Evolutionary conservation across 768 basidiomycete species (phyloP).

Genomic region (Suillus brevipes): DNA sequence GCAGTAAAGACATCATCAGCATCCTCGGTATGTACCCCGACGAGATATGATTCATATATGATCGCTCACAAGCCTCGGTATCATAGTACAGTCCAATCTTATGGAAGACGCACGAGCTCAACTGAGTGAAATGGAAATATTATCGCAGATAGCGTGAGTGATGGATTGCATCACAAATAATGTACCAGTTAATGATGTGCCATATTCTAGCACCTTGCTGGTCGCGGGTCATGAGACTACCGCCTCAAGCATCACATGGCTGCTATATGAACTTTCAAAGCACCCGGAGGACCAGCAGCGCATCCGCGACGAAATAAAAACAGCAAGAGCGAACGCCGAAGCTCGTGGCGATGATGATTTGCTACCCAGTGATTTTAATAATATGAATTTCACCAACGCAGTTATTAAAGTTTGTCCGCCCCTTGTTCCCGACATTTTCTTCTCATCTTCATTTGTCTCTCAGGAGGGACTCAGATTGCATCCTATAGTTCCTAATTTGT

Average conservation of each 20-base stretch:
- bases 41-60: neutral
- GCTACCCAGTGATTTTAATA: conserved; percentile 32
- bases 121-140: conserved; percentile 33
- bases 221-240: conserved; percentile 24
- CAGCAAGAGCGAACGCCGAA: conserved; percentile 19
- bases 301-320: conserved; percentile 19
- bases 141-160: conserved; percentile 33
- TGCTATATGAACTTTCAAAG: conserved; percentile 17
- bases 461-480: conserved; percentile 34
- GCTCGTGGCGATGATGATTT: conserved; percentile 29
- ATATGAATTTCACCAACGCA: conserved; percentile 33
- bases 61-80: neutral
- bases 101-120: conserved; percentile 28
- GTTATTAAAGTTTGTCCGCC: conserved; percentile 30
- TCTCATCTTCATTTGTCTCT: neutral
- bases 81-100: conserved; percentile 31
- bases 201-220: conserved; percentile 20
- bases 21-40: conserved; percentile 25
- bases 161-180: conserved; percentile 15
- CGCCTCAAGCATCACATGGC: conserved; percentile 13
- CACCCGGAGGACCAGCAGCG: conserved; percentile 19
- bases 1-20: conserved; percentile 35
- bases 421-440: neutral
- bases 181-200: conserved; percentile 23
- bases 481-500: conserved; percentile 29